Evolutionary conservation across 2,329 filamentous ascomycete species (phyloP).

Genomic region (Botrytis galanthina): DNA sequence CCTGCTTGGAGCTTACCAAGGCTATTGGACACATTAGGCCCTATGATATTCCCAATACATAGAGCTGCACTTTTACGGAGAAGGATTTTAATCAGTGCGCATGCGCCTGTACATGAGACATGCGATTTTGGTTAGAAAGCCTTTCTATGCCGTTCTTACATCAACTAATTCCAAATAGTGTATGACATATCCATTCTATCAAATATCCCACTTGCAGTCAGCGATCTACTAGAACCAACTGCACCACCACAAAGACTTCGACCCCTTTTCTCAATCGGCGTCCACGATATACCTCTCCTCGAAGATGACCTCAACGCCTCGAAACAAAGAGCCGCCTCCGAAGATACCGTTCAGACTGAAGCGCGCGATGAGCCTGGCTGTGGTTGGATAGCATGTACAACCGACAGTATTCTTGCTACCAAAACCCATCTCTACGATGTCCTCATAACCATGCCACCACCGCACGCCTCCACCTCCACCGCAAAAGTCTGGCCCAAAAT

Average conservation of each 20-base stretch:
- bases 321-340: conserved; percentile 39
- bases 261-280: conserved; percentile 88
- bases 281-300: conserved; percentile 86
- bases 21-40: conserved; percentile 81
- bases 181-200: conserved; percentile 93
- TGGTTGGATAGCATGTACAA: conserved; percentile 93
- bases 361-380: conserved; percentile 49
- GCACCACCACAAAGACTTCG: conserved; percentile 65
- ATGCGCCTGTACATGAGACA: conserved; percentile 78
- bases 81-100: conserved; percentile 81
- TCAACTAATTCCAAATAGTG: conserved; percentile 52
- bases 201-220: conserved; percentile 75
- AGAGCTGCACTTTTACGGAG: conserved; percentile 83
- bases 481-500: conserved; percentile 74
- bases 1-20: conserved; percentile 79
- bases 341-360: conserved; percentile 33
- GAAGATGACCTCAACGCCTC: conserved; percentile 56
- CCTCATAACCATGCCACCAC: conserved; percentile 75
- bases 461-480: conserved; percentile 55
- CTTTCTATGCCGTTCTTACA: not conserved
- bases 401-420: conserved; percentile 85
- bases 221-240: conserved; percentile 63
- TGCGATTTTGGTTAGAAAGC: conserved; percentile 78
- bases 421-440: conserved; percentile 89
- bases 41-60: conserved; percentile 87